Evolutionary conservation across 1,139 yeast species (phyloP), one percentile per base, ranked within the genome.

Genomic region (Komagataea norvegica): DNA sequence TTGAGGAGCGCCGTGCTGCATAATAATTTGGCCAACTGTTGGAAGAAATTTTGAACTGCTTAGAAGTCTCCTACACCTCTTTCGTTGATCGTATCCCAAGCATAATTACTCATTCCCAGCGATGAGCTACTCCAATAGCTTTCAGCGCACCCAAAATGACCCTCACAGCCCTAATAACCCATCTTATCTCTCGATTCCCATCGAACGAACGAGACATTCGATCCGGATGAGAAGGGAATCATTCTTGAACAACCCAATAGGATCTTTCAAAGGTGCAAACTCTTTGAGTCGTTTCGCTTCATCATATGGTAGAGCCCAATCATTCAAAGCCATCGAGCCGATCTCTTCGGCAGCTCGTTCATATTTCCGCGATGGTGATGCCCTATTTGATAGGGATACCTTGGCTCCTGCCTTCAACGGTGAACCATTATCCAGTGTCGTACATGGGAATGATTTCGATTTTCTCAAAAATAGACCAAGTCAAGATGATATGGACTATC

Each of bases 231-330:
- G 55, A 40, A 36, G 54, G 18, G 48, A 47, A 10, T 53, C 57
- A 1, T 16, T 51, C 15, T 39, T 51, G 8, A 45, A 48, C 34
- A 48, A 45, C 35, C 52, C 53, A 3, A 49, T 60, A 8, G 62
- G 62, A 4, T 67, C 75, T 1, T 68, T 68, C 44, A 59, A 74
- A 35, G 85, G 85, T 19, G 71, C 74, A 21, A 84, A 83, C 59
- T 82, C 95, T 3, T 51, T 87, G 29, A 73, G 74, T 43, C 78
- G 85, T 42, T 87, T 87, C 61, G 93, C 94, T 3, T 77, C 87
- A 1, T 84, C 95, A 1, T 77, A 71, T 54, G 68, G 77, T 32
- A 68, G 96, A 52, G 94, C 95, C 0, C 93, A 83, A 57, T 74
- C 87, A 5, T 77, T 77, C 53, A 64, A 69, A 46, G 66, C 76